Conservation (phyloP, 495 filamentous ascomycete species). For the Evernia prunastri region DNA sequence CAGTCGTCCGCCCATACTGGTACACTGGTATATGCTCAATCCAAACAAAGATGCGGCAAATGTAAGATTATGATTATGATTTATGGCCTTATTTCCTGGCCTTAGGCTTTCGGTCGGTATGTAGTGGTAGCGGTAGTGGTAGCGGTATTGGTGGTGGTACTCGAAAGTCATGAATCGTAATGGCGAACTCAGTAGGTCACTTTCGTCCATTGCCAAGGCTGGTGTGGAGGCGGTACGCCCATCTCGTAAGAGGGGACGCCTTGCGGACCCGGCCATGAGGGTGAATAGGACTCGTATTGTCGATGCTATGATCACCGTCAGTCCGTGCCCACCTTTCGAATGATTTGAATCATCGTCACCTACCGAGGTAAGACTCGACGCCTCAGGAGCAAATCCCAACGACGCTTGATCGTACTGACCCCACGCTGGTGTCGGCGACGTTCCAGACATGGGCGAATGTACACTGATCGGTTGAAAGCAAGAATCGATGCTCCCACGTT, state of each 20-base stretch:
- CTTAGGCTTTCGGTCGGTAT: not conserved
- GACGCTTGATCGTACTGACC: conserved; percentile 15
- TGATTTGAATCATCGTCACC: not conserved
- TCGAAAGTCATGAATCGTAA: not conserved
- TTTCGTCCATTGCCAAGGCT: conserved; percentile 16
- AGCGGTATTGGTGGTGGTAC: not conserved
- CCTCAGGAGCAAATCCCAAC: conserved; percentile 14
- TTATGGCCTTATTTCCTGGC: not conserved
- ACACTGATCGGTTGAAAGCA: conserved; percentile 20
- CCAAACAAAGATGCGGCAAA: not conserved
- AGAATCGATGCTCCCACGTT: conserved; percentile 8
- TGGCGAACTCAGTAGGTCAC: conserved; percentile 3
- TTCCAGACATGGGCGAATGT: conserved; percentile 16
- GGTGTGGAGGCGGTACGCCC: conserved; percentile 11
- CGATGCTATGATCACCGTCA: conserved; percentile 17
- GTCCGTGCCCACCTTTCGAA: not conserved
- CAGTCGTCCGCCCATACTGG: conserved; percentile 4
- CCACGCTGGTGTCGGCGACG: conserved; percentile 17
- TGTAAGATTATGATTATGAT: not conserved
- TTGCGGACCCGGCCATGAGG: conserved; percentile 15
- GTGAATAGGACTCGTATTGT: conserved; percentile 14
- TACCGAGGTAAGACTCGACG: conserved; percentile 16
- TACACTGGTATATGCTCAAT: conserved; percentile 8
- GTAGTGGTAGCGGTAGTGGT: not conserved
- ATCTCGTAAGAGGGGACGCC: conserved; percentile 14